Base-by-base conservation (phyloP, 2,329 filamentous ascomycete genomes). In the Sarocladiaceae sp. region DNA sequence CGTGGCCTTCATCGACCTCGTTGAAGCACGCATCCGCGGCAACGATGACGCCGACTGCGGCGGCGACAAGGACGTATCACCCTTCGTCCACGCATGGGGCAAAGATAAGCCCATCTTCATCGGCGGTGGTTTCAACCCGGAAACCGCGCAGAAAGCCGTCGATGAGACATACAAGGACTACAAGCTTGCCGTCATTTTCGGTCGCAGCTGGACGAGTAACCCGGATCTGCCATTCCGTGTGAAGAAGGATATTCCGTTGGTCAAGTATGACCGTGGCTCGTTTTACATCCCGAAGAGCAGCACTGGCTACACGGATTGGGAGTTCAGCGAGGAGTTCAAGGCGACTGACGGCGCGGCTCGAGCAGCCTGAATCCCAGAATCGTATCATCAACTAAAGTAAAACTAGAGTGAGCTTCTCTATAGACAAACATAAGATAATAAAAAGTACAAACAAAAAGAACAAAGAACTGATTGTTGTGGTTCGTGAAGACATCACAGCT, bases 1-100 rank as follows among this genome's bases (percentile, higher is more conserved):
- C 11, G 66, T 86, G 23, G 74, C 80, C 0, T 85, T 78, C 61
- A 58, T 83, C 29, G 81, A 85, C 62, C 56, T 83, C 2, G 71
- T 86, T n/a, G 80, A 86, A 61, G 72, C 77, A 2, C 71, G 79
- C 2, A 68, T 81, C 20, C 28, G 35, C 12, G 52, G 52, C n/a
- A 50, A 50, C 36, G 37, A 50, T 5, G 52, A 74, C 51, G 55
- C 67, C 8, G 74, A 75, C 2, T 67, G 42, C 10, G 51, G 53
- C 18, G 49, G 50, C 1, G 39, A 50, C 15, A 36, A 40, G 17
- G 54, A 48, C 25, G 51, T 60, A 13, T 46, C 51, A 26, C 58
- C 57, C 40, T 42, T 60, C 1, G 58, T 62, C 3, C 56, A 60
- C 51, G 37, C 58, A 12, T 62, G 59, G 60, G 55, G 58, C 29